Percentiles rank a stretch among this genome's conserved stretches.
Conservation (phyloP, 2,329 filamentous ascomycete species). For the Teratosphaeria destructans region DNA sequence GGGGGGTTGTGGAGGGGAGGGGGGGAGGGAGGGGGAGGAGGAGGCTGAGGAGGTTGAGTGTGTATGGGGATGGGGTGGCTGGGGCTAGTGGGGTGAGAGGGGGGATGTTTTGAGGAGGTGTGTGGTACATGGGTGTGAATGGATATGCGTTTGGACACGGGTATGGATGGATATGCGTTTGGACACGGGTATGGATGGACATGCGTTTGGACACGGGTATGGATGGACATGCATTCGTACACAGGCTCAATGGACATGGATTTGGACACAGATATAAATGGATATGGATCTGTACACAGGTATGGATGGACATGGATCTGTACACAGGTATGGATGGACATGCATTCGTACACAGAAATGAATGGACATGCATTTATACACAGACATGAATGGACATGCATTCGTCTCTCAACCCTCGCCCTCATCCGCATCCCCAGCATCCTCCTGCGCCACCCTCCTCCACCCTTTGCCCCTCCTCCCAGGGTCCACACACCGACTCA, state of each 20-base stretch:
- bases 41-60: not conserved
- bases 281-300: no score
- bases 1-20: slow-evolving; percentile 1
- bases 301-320: no score
- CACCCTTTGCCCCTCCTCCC: slow-evolving; percentile 1
- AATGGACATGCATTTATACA: no score
- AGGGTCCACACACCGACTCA: slow-evolving; percentile 7
- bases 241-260: no score
- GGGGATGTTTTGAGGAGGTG: not conserved
- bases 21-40: not conserved
- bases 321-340: no score
- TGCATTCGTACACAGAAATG: no score
- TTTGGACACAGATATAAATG: no score
- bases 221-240: not conserved
- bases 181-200: no score
- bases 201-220: no score
- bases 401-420: not conserved
- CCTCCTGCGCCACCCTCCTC: not conserved
- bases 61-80: not conserved
- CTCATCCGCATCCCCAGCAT: not conserved
- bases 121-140: no score
- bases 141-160: no score
- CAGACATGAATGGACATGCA: not conserved
- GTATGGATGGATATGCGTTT: no score
- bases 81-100: not conserved